These are phyloP conservation scores for Knufia petricola DNA, from an alignment of 2,329 filamentous ascomycete species.

Conservation along the genomic window DNA sequence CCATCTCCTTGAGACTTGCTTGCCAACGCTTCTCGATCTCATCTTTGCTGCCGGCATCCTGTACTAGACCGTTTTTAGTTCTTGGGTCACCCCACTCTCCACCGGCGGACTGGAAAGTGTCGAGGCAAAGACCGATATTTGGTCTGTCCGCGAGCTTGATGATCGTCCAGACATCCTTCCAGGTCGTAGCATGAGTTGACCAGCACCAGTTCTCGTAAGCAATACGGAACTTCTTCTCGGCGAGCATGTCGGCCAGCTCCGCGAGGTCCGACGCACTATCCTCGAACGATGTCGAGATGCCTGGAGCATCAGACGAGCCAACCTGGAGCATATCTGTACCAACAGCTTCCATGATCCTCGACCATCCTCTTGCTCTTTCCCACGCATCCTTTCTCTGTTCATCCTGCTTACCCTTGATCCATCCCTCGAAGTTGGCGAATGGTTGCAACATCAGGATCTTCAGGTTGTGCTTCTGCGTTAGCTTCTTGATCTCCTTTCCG, in stretches of 20 bases:
- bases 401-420: constrained; percentile 45
- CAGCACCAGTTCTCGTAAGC: constrained; percentile 81
- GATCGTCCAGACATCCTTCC: constrained; percentile 62
- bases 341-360: constrained; percentile 58
- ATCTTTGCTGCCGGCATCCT: constrained; percentile 45
- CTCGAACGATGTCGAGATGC: constrained; percentile 42
- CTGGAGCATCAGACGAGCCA: constrained; percentile 54
- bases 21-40: constrained; percentile 45
- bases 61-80: constrained; percentile 50
- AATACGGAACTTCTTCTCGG: constrained; percentile 47
- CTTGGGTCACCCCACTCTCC: constrained; percentile 66
- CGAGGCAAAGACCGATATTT: constrained; percentile 65
- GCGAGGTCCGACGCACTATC: constrained; percentile 52
- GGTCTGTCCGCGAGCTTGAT: constrained; percentile 51
- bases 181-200: constrained; percentile 59
- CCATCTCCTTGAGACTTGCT: constrained; percentile 48
- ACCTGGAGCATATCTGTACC: constrained; percentile 59
- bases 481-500: constrained; percentile 43
- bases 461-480: constrained; percentile 47
- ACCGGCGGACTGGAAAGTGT: constrained; percentile 67
- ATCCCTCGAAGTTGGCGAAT: constrained; percentile 69
- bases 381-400: constrained; percentile 53
- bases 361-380: constrained; percentile 55
- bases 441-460: constrained; percentile 64
- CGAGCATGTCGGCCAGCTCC: constrained; percentile 54